phyloP scores from a whole-genome alignment of 257 asterid species.

The Solanum ossicruentum region DNA sequence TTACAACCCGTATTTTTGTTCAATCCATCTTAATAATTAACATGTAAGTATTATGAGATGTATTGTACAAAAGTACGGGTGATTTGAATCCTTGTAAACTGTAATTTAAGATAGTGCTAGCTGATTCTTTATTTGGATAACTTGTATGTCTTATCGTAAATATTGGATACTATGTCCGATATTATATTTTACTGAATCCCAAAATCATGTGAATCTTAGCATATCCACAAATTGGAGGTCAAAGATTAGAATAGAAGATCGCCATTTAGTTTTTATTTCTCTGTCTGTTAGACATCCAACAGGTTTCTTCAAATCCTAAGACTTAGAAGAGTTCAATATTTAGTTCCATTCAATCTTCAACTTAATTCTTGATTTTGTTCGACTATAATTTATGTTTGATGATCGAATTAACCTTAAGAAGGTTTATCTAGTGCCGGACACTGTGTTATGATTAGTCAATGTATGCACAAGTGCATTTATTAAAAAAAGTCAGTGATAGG shows the following conservation, averaged over 20 bases:
- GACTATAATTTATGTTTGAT: background rate
- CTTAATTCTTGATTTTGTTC: background rate
- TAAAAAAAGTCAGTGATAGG: background rate
- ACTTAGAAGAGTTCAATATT: background rate
- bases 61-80: background rate
- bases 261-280: background rate
- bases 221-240: background rate
- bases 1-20: background rate
- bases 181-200: background rate
- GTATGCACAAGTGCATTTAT: background rate
- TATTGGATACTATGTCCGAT: background rate
- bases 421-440: background rate
- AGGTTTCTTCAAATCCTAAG: background rate
- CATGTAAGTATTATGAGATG: background rate
- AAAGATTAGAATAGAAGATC: background rate
- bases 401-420: background rate
- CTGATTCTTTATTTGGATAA: background rate
- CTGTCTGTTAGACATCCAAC: background rate
- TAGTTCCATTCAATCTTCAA: background rate
- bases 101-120: background rate
- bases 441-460: background rate
- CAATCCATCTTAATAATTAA: background rate
- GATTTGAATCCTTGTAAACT: background rate
- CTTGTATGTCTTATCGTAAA: background rate
- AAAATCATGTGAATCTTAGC: background rate